Percentiles rank a stretch among this genome's conserved stretches.
phyloP scores from a whole-genome alignment of 257 asterid species.

The Hygrophila difformis region DNA sequence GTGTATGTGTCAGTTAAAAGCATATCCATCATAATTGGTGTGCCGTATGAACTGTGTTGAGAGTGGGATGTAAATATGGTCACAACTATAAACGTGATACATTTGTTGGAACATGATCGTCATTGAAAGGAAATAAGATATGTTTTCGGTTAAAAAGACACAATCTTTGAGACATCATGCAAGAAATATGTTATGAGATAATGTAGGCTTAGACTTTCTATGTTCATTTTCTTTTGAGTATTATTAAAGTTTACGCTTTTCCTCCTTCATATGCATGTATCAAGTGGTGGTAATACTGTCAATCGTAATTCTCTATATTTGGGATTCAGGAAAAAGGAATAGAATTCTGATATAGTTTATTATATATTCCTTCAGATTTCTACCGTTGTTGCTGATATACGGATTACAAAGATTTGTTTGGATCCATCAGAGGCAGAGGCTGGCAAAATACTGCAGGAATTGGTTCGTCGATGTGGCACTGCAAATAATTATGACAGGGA shows the following conservation, averaged over 20 bases:
- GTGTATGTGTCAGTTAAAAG: too few relatives aligned
- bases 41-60: too few relatives aligned
- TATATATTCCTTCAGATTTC: conserved; percentile 52
- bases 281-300: conserved; percentile 4
- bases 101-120: too few relatives aligned
- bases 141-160: too few relatives aligned
- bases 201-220: too few relatives aligned
- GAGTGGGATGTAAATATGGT: too few relatives aligned
- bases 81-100: too few relatives aligned
- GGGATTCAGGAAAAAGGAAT: not conserved
- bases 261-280: not conserved
- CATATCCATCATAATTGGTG: too few relatives aligned
- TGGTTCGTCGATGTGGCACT: conserved; percentile 50
- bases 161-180: too few relatives aligned
- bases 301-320: not conserved
- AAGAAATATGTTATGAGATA: too few relatives aligned
- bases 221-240: not conserved
- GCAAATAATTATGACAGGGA: conserved; percentile 38
- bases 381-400: conserved; percentile 48
- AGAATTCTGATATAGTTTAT: conserved; percentile 6
- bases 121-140: too few relatives aligned
- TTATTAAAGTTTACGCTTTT: not conserved
- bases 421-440: conserved; percentile 83
- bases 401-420: conserved; percentile 44
- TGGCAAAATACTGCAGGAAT: conserved; percentile 43